Conservation (phyloP, 2,329 filamentous ascomycete species). For the Leptographium radiaticola region DNA sequence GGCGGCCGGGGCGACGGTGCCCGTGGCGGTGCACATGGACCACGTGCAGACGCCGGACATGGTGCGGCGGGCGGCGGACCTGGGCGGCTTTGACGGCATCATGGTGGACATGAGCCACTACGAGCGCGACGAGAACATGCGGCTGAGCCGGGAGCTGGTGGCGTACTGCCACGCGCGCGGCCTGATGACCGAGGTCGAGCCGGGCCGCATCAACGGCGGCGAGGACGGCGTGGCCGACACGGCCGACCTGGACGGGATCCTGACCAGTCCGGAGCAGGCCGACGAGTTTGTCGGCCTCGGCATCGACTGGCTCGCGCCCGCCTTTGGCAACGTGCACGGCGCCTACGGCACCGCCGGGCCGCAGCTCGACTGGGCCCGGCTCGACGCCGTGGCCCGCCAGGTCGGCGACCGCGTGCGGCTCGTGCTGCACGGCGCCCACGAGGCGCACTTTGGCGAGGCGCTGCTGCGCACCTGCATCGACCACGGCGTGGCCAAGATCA, state of each 20-base stretch:
- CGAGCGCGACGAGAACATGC: conserved; percentile 53
- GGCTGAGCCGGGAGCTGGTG: conserved; percentile 46
- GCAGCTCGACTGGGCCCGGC: conserved; percentile 43
- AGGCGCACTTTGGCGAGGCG: conserved; percentile 25
- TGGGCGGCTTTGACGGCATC: conserved; percentile 55
- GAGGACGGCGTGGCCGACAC: conserved; percentile 62
- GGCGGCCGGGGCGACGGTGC: conserved; percentile 40
- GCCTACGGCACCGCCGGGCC: conserved; percentile 55
- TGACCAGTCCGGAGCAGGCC: conserved; percentile 58
- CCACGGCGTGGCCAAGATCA: conserved; percentile 33
- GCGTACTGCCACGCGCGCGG: conserved; percentile 49
- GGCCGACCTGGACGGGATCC: conserved; percentile 28
- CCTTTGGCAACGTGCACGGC: conserved; percentile 66
- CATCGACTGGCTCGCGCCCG: conserved; percentile 62
- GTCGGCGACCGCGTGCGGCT: conserved; percentile 32
- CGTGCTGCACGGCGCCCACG: conserved; percentile 34
- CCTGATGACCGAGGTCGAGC: conserved; percentile 56
- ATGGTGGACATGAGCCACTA: conserved; percentile 65
- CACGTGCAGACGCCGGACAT: conserved; percentile 49
- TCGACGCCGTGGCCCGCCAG: conserved; percentile 28
- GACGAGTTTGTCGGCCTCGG: conserved; percentile 58
- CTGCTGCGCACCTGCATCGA: conserved; percentile 22
- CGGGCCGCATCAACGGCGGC: conserved; percentile 40
- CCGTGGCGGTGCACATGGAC: conserved; percentile 51
- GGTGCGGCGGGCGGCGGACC: conserved; percentile 45